Percentiles rank a stretch among this genome's conserved stretches.
Evolutionary conservation across 257 asterid genomes (phyloP).

Genomic region (Solanum medicagineum): DNA sequence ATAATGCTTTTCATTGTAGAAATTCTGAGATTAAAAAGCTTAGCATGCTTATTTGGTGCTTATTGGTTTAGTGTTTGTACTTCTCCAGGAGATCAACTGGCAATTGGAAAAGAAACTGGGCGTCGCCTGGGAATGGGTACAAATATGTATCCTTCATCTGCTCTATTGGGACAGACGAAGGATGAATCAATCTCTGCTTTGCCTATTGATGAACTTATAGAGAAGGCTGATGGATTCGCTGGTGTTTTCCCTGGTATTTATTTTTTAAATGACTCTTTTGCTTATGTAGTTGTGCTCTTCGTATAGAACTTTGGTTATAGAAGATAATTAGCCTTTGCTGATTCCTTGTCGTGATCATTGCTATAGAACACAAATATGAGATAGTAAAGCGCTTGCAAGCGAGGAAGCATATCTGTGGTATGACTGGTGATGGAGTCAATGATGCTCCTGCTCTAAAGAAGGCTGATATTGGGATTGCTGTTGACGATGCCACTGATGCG

Average conservation of each 20-base stretch:
- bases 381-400: conserved; percentile 97
- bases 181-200: conserved; percentile 88
- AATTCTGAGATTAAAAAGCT: background rate
- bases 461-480: conserved; percentile 98
- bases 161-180: conserved; percentile 87
- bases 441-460: conserved; percentile 97
- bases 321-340: background rate
- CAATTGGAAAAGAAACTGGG: conserved; percentile 96
- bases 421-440: conserved; percentile 99
- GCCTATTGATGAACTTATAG: conserved; percentile 95
- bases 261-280: background rate
- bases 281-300: background rate
- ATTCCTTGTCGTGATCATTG: background rate
- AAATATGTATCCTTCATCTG: conserved; percentile 96
- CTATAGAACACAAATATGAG: conserved; percentile 90
- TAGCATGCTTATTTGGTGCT: background rate
- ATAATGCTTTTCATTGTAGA: background rate
- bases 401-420: conserved; percentile 93
- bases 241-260: conserved; percentile 92
- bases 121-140: conserved; percentile 98
- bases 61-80: background rate
- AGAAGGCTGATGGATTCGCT: conserved; percentile 98
- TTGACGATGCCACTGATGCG: conserved; percentile 98
- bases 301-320: background rate
- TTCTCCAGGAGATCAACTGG: conserved; percentile 83